Evolutionary conservation across 495 filamentous ascomycete species (phyloP).

Genomic region (Xylaria curta): DNA sequence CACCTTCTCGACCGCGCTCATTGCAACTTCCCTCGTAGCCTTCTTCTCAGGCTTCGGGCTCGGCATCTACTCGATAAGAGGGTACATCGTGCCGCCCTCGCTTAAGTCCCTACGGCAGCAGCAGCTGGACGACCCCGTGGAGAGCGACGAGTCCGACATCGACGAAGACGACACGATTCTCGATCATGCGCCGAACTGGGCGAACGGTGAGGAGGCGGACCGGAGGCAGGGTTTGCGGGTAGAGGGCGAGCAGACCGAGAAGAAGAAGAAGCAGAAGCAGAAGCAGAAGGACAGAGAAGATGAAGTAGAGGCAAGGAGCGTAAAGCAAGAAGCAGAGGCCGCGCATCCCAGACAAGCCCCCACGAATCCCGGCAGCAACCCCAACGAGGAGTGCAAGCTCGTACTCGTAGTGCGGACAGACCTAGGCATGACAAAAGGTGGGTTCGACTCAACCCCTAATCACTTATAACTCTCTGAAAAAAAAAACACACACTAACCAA

Average conservation of each 20-base stretch:
- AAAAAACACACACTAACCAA: not conserved
- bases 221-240: conserved; percentile 53
- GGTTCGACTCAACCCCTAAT: conserved; percentile 36
- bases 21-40: conserved; percentile 68
- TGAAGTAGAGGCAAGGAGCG: conserved; percentile 18
- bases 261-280: conserved; percentile 22
- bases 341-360: conserved; percentile 18
- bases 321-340: conserved; percentile 19
- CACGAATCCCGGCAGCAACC: conserved; percentile 51
- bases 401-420: conserved; percentile 92
- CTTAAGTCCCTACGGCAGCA: conserved; percentile 43
- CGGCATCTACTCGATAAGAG: conserved; percentile 57
- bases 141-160: conserved; percentile 60
- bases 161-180: conserved; percentile 58
- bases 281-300: conserved; percentile 22
- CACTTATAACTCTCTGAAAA: not conserved
- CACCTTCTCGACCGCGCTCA: conserved; percentile 46
- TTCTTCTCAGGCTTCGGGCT: conserved; percentile 68
- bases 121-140: conserved; percentile 47
- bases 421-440: conserved; percentile 95
- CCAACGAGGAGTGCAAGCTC: conserved; percentile 87
- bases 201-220: conserved; percentile 57
- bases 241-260: conserved; percentile 18
- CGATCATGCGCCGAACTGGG: conserved; percentile 67
- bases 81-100: conserved; percentile 56